phyloP scores from a whole-genome alignment of 805 yeast species.

The Spathaspora girioi region DNA sequence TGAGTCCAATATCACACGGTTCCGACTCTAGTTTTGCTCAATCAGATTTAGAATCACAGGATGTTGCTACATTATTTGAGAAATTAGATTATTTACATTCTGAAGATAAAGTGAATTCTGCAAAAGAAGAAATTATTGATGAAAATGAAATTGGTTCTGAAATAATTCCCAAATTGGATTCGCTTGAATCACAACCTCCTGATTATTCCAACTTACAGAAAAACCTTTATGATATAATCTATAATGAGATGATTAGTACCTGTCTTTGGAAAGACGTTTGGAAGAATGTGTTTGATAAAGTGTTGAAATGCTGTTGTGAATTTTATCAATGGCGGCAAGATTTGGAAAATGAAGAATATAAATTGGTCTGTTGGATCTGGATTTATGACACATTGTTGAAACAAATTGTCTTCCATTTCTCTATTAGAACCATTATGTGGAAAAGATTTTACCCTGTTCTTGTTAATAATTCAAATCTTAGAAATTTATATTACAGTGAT shows the following conservation, averaged over 20 bases:
- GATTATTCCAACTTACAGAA: neutral
- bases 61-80: neutral
- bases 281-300: neutral
- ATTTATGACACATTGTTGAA: neutral
- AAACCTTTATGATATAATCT: neutral
- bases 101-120: neutral
- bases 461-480: neutral
- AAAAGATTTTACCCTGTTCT: no score
- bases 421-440: neutral
- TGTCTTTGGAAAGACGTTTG: neutral
- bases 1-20: neutral
- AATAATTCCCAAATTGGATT: neutral
- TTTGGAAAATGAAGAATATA: neutral
- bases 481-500: no score
- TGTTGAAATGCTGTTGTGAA: neutral
- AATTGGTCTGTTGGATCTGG: neutral
- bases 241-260: neutral
- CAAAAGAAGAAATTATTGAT: neutral
- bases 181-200: neutral
- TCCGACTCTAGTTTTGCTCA: neutral
- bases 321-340: neutral
- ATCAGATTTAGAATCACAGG: neutral
- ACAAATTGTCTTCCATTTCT: neutral
- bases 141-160: neutral
- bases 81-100: neutral